These are phyloP conservation scores for Wickerhamiella occidentalis DNA, from an alignment of 805 yeast genomes.

Conservation along the genomic window DNA sequence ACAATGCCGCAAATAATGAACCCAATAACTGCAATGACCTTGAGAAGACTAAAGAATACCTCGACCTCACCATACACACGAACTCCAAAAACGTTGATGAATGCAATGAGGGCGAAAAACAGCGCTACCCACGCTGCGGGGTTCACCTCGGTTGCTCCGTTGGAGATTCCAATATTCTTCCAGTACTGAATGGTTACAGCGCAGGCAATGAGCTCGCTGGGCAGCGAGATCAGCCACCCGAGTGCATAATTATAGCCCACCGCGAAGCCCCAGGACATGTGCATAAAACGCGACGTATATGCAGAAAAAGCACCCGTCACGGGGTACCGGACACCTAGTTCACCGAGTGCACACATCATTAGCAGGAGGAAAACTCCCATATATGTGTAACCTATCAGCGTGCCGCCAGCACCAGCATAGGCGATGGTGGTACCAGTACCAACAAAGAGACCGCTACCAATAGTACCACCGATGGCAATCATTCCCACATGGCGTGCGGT, in stretches of 20 bases:
- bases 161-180: conserved; percentile 33
- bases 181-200: conserved; percentile 45
- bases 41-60: conserved; percentile 47
- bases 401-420: conserved; percentile 49
- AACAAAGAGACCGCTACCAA: conserved; percentile 65
- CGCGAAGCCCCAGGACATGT: conserved; percentile 58
- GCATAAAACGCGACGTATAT: conserved; percentile 49
- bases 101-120: conserved; percentile 38
- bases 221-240: conserved; percentile 53
- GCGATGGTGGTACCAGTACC: conserved; percentile 51
- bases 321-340: conserved; percentile 55
- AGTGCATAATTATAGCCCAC: conserved; percentile 61
- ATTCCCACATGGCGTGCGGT: conserved; percentile 50
- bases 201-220: conserved; percentile 55
- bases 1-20: conserved; percentile 51
- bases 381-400: conserved; percentile 43
- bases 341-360: conserved; percentile 56
- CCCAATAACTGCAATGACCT: conserved; percentile 49
- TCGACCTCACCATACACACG: conserved; percentile 59
- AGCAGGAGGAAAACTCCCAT: conserved; percentile 54
- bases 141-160: conserved; percentile 30
- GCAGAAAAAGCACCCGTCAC: conserved; percentile 51
- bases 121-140: conserved; percentile 46
- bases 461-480: conserved; percentile 65
- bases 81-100: conserved; percentile 44